A percentile compares a stretch with the other conserved stretches of the same genome.
phyloP scores from a whole-genome alignment of 352 stramenopile genomes.

The Blastocystis sp. region DNA sequence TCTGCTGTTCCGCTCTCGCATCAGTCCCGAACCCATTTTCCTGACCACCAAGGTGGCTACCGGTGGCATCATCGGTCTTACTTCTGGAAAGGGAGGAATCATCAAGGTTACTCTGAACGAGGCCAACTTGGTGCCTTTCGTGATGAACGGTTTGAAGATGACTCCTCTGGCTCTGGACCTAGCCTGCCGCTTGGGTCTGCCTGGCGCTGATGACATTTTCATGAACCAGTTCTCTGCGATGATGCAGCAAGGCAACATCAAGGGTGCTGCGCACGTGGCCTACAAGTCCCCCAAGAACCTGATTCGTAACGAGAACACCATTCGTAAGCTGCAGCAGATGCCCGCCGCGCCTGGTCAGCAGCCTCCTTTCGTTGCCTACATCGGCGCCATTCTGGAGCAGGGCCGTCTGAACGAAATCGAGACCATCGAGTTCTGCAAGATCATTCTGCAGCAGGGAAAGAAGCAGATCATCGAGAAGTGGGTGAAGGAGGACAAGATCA shows the following conservation, averaged over 20 bases:
- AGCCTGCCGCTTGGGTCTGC: slow-evolving; percentile 87
- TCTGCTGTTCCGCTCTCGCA: slow-evolving; percentile 91
- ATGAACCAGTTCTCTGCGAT: slow-evolving; percentile 94
- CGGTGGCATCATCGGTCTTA: slow-evolving; percentile 95
- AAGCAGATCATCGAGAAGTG: slow-evolving; percentile 97
- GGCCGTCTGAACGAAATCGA: slow-evolving; percentile 97
- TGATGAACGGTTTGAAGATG: slow-evolving; percentile 93
- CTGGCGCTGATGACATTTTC: slow-evolving; percentile 95
- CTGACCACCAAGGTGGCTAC: slow-evolving; percentile 76
- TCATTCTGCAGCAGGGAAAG: slow-evolving; percentile 91
- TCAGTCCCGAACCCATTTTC: slow-evolving; percentile 95
- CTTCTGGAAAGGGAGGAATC: slow-evolving; percentile 86
- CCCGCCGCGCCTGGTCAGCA: slow-evolving; percentile 87
- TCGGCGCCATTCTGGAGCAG: slow-evolving; percentile 93
- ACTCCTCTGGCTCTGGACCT: slow-evolving; percentile 89
- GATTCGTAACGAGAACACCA: slow-evolving; percentile 92
- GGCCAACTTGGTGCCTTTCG: slow-evolving; percentile 92
- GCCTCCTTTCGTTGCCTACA: slow-evolving; percentile 97
- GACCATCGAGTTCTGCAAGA: slow-evolving; percentile 93
- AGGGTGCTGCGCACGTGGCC: slow-evolving; percentile 75
- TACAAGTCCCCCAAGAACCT: slow-evolving; percentile 73
- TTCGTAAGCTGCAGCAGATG: slow-evolving; percentile 96
- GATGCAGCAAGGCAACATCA: slow-evolving; percentile 82
- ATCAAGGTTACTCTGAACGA: slow-evolving; percentile 95
- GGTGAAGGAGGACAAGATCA: slow-evolving; percentile 97